phyloP scores from a whole-genome alignment of 2,329 filamentous ascomycete genomes.

The Fusarium sp. region DNA sequence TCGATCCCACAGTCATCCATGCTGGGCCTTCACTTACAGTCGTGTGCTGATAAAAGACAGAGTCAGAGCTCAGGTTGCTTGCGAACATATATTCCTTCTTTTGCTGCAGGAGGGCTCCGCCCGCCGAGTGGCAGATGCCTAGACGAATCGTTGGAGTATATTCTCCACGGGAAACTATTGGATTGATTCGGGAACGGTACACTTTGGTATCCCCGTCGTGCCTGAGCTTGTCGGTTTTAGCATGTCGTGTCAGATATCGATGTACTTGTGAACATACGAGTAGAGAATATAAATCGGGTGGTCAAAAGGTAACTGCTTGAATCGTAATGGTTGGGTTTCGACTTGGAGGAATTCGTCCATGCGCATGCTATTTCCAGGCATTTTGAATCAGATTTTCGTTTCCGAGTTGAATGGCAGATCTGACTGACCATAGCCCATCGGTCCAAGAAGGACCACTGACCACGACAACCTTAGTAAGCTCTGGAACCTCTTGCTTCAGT shows the following conservation, averaged over 20 bases:
- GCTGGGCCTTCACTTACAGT: background rate
- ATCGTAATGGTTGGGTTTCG: background rate
- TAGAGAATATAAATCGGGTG: background rate
- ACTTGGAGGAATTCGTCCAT: background rate
- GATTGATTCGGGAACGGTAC: background rate
- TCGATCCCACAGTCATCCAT: too few relatives aligned
- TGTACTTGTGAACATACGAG: background rate
- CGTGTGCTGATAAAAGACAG: background rate
- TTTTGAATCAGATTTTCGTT: background rate
- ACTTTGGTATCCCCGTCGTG: background rate
- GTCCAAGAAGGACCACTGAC: background rate
- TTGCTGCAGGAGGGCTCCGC: background rate
- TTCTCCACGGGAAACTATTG: accelerated
- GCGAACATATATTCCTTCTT: background rate
- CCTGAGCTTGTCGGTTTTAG: background rate
- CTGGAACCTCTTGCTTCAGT: background rate
- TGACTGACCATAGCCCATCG: background rate
- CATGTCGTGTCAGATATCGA: background rate
- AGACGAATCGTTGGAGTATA: background rate
- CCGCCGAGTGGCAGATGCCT: background rate
- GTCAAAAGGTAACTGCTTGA: background rate
- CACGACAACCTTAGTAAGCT: background rate
- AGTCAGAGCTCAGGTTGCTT: background rate
- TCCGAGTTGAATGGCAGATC: background rate
- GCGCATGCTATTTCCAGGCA: background rate